Conservation (phyloP, 805 yeast species). For the Teunomyces tritomae region DNA sequence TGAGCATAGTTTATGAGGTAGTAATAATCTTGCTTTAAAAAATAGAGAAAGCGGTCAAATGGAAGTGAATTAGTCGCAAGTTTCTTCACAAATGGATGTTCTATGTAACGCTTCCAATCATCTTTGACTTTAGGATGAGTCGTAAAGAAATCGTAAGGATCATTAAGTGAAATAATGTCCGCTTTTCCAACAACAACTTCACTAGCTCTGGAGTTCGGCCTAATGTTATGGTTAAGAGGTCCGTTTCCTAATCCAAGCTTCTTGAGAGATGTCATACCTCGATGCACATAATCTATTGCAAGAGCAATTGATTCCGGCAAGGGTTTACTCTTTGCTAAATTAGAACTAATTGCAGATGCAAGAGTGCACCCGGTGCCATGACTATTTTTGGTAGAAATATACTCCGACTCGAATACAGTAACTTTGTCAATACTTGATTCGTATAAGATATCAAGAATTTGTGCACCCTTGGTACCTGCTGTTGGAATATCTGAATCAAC, state of each 20-base stretch:
- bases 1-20: slow-evolving; percentile 68
- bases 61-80: slow-evolving; percentile 54
- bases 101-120: slow-evolving; percentile 56
- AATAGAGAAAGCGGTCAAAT: slow-evolving; percentile 50
- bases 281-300: slow-evolving; percentile 64
- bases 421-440: slow-evolving; percentile 34
- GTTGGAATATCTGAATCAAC: slow-evolving; percentile 6
- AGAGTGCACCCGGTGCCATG: slow-evolving; percentile 94
- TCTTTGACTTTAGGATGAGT: slow-evolving; percentile 54
- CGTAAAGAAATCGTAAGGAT: slow-evolving; percentile 45
- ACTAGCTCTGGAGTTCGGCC: slow-evolving; percentile 16
- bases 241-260: slow-evolving; percentile 57
- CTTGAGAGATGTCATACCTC: slow-evolving; percentile 49
- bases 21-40: slow-evolving; percentile 62
- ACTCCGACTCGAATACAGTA: slow-evolving; percentile 47
- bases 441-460: slow-evolving; percentile 53
- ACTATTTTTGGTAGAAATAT: slow-evolving; percentile 49
- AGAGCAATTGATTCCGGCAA: slow-evolving; percentile 50
- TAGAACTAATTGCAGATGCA: slow-evolving; percentile 76
- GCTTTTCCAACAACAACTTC: slow-evolving; percentile 9
- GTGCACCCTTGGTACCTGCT: not conserved
- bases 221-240: slow-evolving; percentile 68
- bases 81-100: slow-evolving; percentile 59
- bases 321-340: slow-evolving; percentile 55
- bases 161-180: not conserved